phyloP scores from a whole-genome alignment of 352 stramenopile genomes.

The Pythium phragmiticola region DNA sequence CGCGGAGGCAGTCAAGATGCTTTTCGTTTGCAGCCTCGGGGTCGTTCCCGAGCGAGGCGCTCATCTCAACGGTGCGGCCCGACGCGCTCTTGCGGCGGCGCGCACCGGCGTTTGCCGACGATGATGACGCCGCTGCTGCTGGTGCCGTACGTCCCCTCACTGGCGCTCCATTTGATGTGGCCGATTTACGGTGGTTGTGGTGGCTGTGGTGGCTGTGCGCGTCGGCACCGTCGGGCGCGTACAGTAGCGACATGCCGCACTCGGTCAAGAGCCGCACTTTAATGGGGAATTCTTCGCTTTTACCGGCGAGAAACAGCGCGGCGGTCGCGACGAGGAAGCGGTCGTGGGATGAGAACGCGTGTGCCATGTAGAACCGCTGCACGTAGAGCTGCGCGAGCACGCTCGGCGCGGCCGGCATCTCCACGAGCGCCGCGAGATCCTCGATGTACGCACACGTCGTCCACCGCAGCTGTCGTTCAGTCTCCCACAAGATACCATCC shows the following conservation, averaged over 20 bases:
- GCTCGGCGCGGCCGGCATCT: slow-evolving; percentile 55
- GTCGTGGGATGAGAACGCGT: slow-evolving; percentile 77
- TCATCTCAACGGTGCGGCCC: slow-evolving; percentile 50
- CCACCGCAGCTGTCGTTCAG: slow-evolving; percentile 61
- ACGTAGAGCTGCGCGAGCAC: slow-evolving; percentile 66
- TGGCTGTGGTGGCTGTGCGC: not conserved
- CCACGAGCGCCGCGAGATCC: slow-evolving; percentile 58
- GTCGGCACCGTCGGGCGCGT: slow-evolving; percentile 17
- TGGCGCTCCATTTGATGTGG: not conserved
- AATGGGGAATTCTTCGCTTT: slow-evolving; percentile 76
- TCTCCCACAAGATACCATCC: slow-evolving; percentile 46
- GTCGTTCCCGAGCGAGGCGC: slow-evolving; percentile 47
- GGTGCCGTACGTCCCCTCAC: slow-evolving; percentile 7
- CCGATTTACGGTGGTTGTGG: slow-evolving; percentile 1
- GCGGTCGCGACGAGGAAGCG: slow-evolving; percentile 77
- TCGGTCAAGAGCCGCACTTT: slow-evolving; percentile 80
- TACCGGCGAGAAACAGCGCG: slow-evolving; percentile 71
- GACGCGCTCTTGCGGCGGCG: slow-evolving; percentile 31
- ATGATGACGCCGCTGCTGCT: not conserved
- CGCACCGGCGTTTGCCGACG: slow-evolving; percentile 11
- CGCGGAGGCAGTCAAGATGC: slow-evolving; percentile 65
- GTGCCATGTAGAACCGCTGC: slow-evolving; percentile 78
- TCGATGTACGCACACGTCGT: slow-evolving; percentile 69
- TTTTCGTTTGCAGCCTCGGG: slow-evolving; percentile 54
- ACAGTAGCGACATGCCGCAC: slow-evolving; percentile 62